phyloP scores from a whole-genome alignment of 495 filamentous ascomycete genomes.

The Jackrogersella multiformis region DNA sequence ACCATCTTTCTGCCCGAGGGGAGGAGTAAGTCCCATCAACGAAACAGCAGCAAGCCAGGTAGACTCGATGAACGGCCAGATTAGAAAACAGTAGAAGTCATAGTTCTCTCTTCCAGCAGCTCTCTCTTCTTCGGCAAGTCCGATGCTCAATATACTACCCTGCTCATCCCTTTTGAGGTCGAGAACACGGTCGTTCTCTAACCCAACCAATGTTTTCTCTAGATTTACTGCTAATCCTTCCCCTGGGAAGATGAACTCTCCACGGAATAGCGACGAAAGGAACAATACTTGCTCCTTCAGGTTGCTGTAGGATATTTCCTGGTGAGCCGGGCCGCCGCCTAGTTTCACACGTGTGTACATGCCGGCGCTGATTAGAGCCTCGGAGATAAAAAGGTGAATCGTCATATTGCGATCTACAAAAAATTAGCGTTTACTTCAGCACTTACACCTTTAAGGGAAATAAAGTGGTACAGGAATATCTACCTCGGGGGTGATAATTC shows the following conservation, averaged over 20 bases:
- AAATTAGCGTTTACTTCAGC: slow-evolving; percentile 12
- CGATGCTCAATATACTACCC: slow-evolving; percentile 68
- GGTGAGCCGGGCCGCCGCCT: slow-evolving; percentile 81
- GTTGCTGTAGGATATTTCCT: slow-evolving; percentile 76
- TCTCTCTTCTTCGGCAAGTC: slow-evolving; percentile 79
- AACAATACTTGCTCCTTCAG: slow-evolving; percentile 83
- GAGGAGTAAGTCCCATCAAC: slow-evolving; percentile 84
- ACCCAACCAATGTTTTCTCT: slow-evolving; percentile 74
- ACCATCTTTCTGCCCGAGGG: slow-evolving; percentile 59
- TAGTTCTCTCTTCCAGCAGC: slow-evolving; percentile 86
- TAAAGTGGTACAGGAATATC: not conserved
- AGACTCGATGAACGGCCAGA: slow-evolving; percentile 97
- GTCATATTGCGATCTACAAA: slow-evolving; percentile 86
- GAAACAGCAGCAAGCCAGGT: slow-evolving; percentile 90
- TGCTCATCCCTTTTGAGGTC: slow-evolving; percentile 66
- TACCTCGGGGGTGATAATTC: not conserved
- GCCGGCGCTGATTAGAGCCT: slow-evolving; percentile 85
- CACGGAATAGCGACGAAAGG: slow-evolving; percentile 90
- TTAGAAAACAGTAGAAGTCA: slow-evolving; percentile 97
- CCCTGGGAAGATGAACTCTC: slow-evolving; percentile 95
- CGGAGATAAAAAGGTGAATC: slow-evolving; percentile 94
- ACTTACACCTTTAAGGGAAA: not conserved
- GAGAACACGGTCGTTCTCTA: slow-evolving; percentile 86
- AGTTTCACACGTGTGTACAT: slow-evolving; percentile 91
- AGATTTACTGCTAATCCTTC: slow-evolving; percentile 83